A percentile compares a stretch with the other conserved stretches of the same genome.
These are phyloP conservation scores for Camellia lanceoleosa DNA, from an alignment of 148 eudicot genomes.

Conservation along the genomic window DNA sequence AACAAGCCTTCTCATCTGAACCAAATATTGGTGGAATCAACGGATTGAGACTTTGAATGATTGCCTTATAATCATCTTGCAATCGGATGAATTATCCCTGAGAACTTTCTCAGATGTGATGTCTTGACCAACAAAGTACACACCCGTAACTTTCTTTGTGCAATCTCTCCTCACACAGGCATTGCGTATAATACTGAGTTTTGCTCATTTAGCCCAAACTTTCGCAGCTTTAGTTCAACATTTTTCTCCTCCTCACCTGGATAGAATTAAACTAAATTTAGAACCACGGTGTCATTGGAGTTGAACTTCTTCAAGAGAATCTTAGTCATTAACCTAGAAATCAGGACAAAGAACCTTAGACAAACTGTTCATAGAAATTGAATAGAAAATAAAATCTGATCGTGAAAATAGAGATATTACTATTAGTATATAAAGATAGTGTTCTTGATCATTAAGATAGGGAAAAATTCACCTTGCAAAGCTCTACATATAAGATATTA, in stretches of 20 bases:
- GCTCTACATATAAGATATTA: not conserved
- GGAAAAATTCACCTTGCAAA: too few relatives aligned
- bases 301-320: not conserved
- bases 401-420: not conserved
- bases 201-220: conserved; percentile 9
- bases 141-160: conserved; percentile 30
- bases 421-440: too few relatives aligned
- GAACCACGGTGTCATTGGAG: not conserved
- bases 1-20: conserved; percentile 38
- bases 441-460: too few relatives aligned
- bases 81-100: conserved; percentile 34
- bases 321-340: not conserved
- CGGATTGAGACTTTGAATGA: conserved; percentile 29
- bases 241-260: conserved; percentile 39
- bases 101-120: conserved; percentile 33
- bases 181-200: conserved; percentile 23
- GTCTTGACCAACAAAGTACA: conserved; percentile 48
- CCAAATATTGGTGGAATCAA: conserved; percentile 47
- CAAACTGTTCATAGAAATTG: not conserved
- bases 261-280: not conserved
- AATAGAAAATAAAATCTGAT: not conserved
- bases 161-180: conserved; percentile 36
- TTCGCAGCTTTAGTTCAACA: conserved; percentile 34
- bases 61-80: conserved; percentile 40
- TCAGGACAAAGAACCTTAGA: too few relatives aligned